phyloP scores from a whole-genome alignment of 768 basidiomycete species.

The Auricularia cornea region DNA sequence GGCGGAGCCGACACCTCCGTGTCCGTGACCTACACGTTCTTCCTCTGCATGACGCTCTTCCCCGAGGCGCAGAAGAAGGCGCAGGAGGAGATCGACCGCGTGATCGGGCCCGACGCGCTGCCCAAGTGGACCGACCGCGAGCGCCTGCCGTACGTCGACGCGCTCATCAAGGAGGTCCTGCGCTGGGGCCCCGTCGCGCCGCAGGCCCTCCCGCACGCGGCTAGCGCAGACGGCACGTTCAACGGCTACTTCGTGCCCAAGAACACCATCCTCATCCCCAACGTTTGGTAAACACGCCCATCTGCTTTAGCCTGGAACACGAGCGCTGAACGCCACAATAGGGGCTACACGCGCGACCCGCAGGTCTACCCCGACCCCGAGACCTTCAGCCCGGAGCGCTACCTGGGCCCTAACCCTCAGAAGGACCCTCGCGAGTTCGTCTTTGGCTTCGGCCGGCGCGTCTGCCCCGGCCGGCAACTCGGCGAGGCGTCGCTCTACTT shows the following conservation, averaged over 20 bases:
- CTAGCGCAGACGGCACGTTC: neutral
- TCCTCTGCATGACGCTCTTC: constrained; percentile 20
- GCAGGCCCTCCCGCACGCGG: neutral
- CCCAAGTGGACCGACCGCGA: neutral
- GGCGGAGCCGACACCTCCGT: neutral
- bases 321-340: too few species aligned
- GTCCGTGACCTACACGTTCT: constrained; percentile 8
- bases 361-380: constrained; percentile 9
- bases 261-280: constrained; percentile 11
- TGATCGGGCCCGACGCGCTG: constrained; percentile 11
- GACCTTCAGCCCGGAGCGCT: constrained; percentile 15
- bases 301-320: too few species aligned
- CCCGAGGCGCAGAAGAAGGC: constrained; percentile 20
- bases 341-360: constrained; percentile 9
- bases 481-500: constrained; percentile 14
- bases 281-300: constrained; percentile 10
- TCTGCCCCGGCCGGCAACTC: constrained; percentile 17
- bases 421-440: constrained; percentile 12
- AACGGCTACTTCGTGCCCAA: constrained; percentile 12
- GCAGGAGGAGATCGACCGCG: constrained; percentile 19
- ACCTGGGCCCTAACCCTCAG: constrained; percentile 10
- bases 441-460: constrained; percentile 19
- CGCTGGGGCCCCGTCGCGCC: constrained; percentile 15
- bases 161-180: constrained; percentile 13
- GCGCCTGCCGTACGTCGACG: constrained; percentile 16